Conservation (phyloP, 2,329 filamentous ascomycete species). For the Phaeoacremonium minimum region DNA sequence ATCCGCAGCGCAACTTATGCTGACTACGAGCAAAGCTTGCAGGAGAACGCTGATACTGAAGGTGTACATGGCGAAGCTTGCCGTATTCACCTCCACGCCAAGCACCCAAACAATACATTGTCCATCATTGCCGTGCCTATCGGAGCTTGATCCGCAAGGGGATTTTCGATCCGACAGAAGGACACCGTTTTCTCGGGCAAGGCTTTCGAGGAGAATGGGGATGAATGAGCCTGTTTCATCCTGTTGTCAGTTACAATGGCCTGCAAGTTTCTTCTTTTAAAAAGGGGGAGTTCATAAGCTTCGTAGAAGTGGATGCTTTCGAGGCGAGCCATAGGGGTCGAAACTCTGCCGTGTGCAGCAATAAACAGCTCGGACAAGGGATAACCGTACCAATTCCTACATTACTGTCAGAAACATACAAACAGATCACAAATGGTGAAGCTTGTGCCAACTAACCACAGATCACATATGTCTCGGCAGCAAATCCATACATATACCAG, state of each 20-base stretch:
- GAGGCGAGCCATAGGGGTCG: no score
- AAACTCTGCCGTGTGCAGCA: no score
- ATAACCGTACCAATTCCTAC: no score
- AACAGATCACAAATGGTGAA: no score
- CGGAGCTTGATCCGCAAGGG: constrained; percentile 67
- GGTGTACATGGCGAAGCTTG: constrained; percentile 95
- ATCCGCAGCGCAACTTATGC: constrained; percentile 93
- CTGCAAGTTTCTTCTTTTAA: background rate
- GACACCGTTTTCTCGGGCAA: constrained; percentile 88
- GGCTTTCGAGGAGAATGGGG: constrained; percentile 88
- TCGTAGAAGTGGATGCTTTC: no score
- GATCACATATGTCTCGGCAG: constrained; percentile 92
- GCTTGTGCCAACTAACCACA: constrained; percentile 85
- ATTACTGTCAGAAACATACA: no score
- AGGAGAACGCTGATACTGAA: constrained; percentile 89
- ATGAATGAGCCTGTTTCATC: constrained; percentile 78
- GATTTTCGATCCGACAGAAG: constrained; percentile 71
- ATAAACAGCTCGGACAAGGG: no score
- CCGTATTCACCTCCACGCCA: constrained; percentile 86
- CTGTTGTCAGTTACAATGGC: no score
- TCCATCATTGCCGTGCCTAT: constrained; percentile 36
- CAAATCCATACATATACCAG: constrained; percentile 97
- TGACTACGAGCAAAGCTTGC: constrained; percentile 87
- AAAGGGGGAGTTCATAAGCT: no score
- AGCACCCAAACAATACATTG: constrained; percentile 83